Base-by-base conservation (phyloP, 176 grass and related monocot species). In the Carex kokanica region DNA sequence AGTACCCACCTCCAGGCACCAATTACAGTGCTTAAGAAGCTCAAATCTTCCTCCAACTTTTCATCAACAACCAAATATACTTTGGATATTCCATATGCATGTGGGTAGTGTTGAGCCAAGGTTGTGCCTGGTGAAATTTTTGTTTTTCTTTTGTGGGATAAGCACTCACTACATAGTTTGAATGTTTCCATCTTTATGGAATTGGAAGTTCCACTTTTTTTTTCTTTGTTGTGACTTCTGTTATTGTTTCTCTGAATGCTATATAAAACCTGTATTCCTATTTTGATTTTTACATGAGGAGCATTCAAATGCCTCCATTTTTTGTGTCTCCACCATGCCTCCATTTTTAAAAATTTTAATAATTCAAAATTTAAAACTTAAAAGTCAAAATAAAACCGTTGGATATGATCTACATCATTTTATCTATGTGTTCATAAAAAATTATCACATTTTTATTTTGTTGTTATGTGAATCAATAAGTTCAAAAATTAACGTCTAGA, bases 1-100 rank as follows among this genome's bases (percentile, higher is more conserved):
- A 82, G 60, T 82, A 82, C 43, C 79, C 79, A 3, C 60, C 79
- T 16, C 79, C 79, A 43, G 79, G 79, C 52, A 82, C 79, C 61
- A 82, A 52, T 41, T 47, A 64, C 75, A 58, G 51, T 82, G 58
- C n/a, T 12, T 82, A 63, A 57, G 36, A 51, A 29, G 11, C 58
- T 82, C 12, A 80, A 60, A 60, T 15, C 23, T 38, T 38, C 36
- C 36, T 38, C 4, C 5, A 0, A 38, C 36, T 38, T 38, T 58
- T 29, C 11, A 68, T 38, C 64, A 8, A 34, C 14, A 18, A 40
- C 32, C 20, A 6, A 16, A 13, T 14, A 27, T 4, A 32, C 5
- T 67, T 67, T 67, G 64, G 14, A 74, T 53, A 74, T 74, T 27
- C n/a, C 13, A 71, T 10, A 71, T 71, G 18, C 17, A 74, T 54